Evolutionary conservation across 1,284 basidiomycete species (phyloP).

Genomic region (Mycosarcoma maydis): DNA sequence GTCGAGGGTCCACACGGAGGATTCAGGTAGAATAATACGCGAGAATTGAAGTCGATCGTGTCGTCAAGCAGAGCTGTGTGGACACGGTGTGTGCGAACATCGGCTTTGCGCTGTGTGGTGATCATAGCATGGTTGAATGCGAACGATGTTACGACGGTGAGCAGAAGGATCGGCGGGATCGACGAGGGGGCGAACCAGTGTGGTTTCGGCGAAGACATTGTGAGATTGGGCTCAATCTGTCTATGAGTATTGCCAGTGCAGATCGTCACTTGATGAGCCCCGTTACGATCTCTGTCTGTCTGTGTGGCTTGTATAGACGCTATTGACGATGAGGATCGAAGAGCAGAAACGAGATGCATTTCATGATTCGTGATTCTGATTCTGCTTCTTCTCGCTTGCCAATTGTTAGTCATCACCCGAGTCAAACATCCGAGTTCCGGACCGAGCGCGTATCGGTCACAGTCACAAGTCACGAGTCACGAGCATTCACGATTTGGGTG

Average conservation of each 20-base stretch:
- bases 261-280: too few species aligned
- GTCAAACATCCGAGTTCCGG: too few species aligned
- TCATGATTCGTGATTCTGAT: background rate
- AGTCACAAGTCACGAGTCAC: too few species aligned
- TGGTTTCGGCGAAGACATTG: conserved; percentile 1
- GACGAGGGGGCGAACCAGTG: conserved; percentile 23
- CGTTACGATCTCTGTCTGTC: too few species aligned
- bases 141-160: conserved; percentile 36
- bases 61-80: conserved; percentile 16
- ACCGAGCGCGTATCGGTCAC: too few species aligned
- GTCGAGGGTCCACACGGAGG: conserved; percentile 2
- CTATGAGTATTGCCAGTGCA: too few species aligned
- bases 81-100: conserved; percentile 14
- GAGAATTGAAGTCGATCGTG: conserved; percentile 23
- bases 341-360: background rate
- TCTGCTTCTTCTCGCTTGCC: too few species aligned
- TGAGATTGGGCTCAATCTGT: background rate
- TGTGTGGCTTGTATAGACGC: too few species aligned
- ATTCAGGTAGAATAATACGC: conserved; percentile 11
- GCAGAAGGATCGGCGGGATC: conserved; percentile 39
- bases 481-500: too few species aligned
- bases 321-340: background rate
- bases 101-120: conserved; percentile 26
- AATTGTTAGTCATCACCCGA: too few species aligned
- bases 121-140: conserved; percentile 47